phyloP scores from a whole-genome alignment of 2,329 filamentous ascomycete genomes.

The Colletotrichum tanaceti region DNA sequence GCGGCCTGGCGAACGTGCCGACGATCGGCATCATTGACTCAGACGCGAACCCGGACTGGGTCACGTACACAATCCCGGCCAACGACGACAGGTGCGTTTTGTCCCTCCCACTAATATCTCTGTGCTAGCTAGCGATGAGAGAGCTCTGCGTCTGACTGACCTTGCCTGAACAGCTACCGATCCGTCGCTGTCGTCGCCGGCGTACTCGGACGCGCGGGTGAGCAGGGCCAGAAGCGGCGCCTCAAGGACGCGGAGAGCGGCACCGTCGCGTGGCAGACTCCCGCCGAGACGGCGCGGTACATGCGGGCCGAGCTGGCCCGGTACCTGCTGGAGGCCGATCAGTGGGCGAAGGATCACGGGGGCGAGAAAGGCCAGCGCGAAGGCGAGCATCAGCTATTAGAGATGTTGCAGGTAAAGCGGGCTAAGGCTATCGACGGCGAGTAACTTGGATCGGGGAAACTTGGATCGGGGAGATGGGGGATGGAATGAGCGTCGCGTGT shows the following conservation, averaged over 20 bases:
- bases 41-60: constrained; percentile 89
- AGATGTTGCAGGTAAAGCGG: constrained; percentile 43
- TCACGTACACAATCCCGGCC: constrained; percentile 95
- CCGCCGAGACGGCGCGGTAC: constrained; percentile 55
- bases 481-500: neutral
- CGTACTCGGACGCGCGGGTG: constrained; percentile 84
- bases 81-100: constrained; percentile 87
- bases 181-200: constrained; percentile 85
- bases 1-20: constrained; percentile 85
- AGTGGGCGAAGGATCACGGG: constrained; percentile 50
- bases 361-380: constrained; percentile 45
- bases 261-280: constrained; percentile 70
- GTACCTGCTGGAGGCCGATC: constrained; percentile 50
- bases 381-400: constrained; percentile 53
- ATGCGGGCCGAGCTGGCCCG: constrained; percentile 49
- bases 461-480: neutral
- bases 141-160: neutral
- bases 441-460: neutral
- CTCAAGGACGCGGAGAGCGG: constrained; percentile 71
- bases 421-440: constrained; percentile 16
- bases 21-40: constrained; percentile 97
- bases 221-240: constrained; percentile 78
- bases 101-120: neutral
- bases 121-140: neutral
- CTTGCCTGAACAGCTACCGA: constrained; percentile 70